Evolutionary conservation across 1,284 basidiomycete genomes (phyloP), one percentile per base, ranked within the genome.

Genomic region (Cutaneotrichosporon mucoides): DNA sequence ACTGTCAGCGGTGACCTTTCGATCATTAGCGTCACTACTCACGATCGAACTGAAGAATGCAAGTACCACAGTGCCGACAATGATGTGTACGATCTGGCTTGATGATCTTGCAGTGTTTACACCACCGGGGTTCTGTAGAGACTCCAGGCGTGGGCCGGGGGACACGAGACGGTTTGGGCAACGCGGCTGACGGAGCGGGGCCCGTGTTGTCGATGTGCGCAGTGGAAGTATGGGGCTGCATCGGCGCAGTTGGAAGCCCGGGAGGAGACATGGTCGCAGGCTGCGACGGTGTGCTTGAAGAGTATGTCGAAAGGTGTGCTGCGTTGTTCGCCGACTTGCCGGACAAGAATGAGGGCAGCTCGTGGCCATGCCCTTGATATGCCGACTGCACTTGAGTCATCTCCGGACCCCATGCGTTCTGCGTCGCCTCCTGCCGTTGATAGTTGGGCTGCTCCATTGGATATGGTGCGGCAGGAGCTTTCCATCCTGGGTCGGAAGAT

Each of bases 41-140:
- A 62, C 73, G 73, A 56, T 76, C 75, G 52, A 72, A 77, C 43
- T 70, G 68, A 55, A 76, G 49, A 2, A 79, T 64, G 46, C 77
- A 79, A 0, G 70, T 74, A 3, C 75, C 77, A 44, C 77, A 79
- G 57, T 78, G 75, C 4, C 77, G 68, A 61, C 77, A 79, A 61
- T 79, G 77, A 64, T 77, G 76, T 1, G 75, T 73, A 7, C 77
- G 61, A 45, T 71, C 68, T 6, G 77, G 77, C 55, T 79, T 79
- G 56, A 68, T 66, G 50, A 79, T 73, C 49, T 71, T 64, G 57
- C 77, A 79, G 51, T 70, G 70, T 10, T 59, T 55, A 59, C 77
- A 79, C 68, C 70, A 77, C 11, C 71, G 62, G 0, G 69, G 71
- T 0, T 57, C 65, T 3, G 49, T 34, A 1, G 63, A 38, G 0